phyloP scores from a whole-genome alignment of 2,329 filamentous ascomycete genomes.

The Emericellopsis cladophorae region DNA sequence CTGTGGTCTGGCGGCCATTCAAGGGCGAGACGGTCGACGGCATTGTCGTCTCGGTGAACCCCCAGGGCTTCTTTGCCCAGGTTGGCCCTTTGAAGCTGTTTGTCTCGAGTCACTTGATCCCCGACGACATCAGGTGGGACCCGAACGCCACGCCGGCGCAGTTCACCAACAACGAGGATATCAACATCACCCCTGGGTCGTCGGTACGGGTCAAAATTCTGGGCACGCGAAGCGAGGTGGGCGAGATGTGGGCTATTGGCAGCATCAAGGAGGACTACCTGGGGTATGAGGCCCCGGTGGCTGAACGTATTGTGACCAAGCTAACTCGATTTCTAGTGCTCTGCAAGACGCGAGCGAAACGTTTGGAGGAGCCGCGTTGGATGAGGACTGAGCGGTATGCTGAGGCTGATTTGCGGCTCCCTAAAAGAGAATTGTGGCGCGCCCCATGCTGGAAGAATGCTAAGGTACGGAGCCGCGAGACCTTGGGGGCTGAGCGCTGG shows the following conservation, averaged over 20 bases:
- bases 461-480: too few relatives aligned
- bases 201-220: constrained; percentile 92
- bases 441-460: background rate
- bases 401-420: too few relatives aligned
- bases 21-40: constrained; percentile 98
- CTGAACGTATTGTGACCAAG: background rate
- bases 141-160: constrained; percentile 93
- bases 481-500: too few relatives aligned
- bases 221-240: constrained; percentile 84
- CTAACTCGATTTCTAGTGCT: too few relatives aligned
- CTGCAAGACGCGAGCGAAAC: too few relatives aligned
- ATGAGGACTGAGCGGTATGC: too few relatives aligned
- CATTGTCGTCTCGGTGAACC: constrained; percentile 81
- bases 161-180: constrained; percentile 90
- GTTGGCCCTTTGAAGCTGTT: constrained; percentile 70
- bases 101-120: constrained; percentile 77
- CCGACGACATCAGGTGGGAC: constrained; percentile 84
- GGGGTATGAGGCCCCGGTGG: constrained; percentile 31
- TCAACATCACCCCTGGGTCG: constrained; percentile 85
- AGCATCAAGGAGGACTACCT: constrained; percentile 84
- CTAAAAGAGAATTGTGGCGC: too few relatives aligned
- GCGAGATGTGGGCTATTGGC: constrained; percentile 91
- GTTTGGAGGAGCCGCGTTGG: too few relatives aligned
- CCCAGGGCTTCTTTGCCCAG: constrained; percentile 81
- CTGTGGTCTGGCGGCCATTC: constrained; percentile 95